Evolutionary conservation across 495 filamentous ascomycete species (phyloP), one percentile per base, ranked within the genome.

Genomic region (Daldinia vernicosa): DNA sequence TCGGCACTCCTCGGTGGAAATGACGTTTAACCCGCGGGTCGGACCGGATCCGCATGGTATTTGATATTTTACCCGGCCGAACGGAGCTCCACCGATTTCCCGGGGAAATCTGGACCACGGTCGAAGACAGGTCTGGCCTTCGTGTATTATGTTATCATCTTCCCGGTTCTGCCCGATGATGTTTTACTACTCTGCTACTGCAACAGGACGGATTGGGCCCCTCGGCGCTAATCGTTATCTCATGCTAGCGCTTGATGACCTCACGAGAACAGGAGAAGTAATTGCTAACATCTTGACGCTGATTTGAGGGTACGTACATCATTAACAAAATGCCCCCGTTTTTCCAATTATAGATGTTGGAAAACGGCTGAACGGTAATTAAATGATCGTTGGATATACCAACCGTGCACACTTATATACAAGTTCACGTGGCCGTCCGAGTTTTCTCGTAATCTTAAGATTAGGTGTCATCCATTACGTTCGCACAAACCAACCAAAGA

Each of bases 21-120:
- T 69, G 66, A 69, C 62, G 70, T 73, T 66, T 15, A 27, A 53
- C 14, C 39, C 50, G 56, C 70, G 70, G 70, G 66, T 73, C 70
- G 66, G 70, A 66, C 62, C 70, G 70, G 70, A 69, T 69, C 62
- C 61, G 43, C 19, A 52, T 65, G 22, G 33, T 51, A 11, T 40
- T 32, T 45, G 37, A 12, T 9, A 32, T 43, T 12, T 37, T 61
- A 26, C 55, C 65, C 66, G 70, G 70, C 66, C 58, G 62, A 69
- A 59, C 70, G 70, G 66, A 69, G 70, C 37, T 24, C 66, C 57
- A 59, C 62, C 59, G 32, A 9, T 62, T 53, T 69, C 30, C 61
- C 61, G 66, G 70, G 70, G 53, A 61, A 73, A 57, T 69, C 70
- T 73, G 57, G 70, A 66, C 60, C 63, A 11, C 26, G 40, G 50